Conservation (phyloP, 2,329 filamentous ascomycete genomes). For the Botryotinia narcissicola region DNA sequence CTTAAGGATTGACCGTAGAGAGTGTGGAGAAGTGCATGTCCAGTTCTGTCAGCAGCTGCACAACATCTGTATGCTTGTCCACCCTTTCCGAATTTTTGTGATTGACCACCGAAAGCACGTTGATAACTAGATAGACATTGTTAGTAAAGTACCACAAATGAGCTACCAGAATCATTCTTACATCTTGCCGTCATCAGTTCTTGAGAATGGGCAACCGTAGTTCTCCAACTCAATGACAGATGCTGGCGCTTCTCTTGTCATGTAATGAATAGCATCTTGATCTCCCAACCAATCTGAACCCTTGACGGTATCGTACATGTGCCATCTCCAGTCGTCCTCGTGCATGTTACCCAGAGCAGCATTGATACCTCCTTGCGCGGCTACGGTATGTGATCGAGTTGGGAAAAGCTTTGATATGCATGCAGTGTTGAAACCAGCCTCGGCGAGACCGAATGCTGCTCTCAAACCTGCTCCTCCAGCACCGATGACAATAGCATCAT, state of each 20-base stretch:
- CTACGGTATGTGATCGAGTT: constrained; percentile 63
- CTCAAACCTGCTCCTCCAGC: constrained; percentile 63
- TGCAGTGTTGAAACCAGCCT: constrained; percentile 63
- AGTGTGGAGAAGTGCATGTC: constrained; percentile 51
- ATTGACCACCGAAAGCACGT: constrained; percentile 48
- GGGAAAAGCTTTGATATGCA: constrained; percentile 67
- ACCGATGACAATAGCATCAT: constrained; percentile 78
- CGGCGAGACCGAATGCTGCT: constrained; percentile 61
- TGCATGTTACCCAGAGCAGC: constrained; percentile 69
- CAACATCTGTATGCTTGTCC: constrained; percentile 45
- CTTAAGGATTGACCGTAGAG: constrained; percentile 49
- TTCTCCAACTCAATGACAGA: constrained; percentile 95
- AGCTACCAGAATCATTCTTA: constrained; percentile 43
- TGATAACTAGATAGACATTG: constrained; percentile 47
- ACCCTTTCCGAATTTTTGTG: constrained; percentile 46
- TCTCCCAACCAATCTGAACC: constrained; percentile 97
- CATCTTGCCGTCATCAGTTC: constrained; percentile 96
- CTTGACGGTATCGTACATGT: constrained; percentile 99
- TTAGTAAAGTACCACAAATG: constrained; percentile 24
- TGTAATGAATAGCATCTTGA: constrained; percentile 97
- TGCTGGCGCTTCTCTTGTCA: constrained; percentile 90
- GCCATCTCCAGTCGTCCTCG: constrained; percentile 97
- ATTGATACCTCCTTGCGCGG: constrained; percentile 65
- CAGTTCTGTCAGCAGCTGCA: constrained; percentile 43
- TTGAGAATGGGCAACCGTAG: constrained; percentile 94